Base-by-base conservation (phyloP, 2,329 filamentous ascomycete genomes). In the Macrophomina tecta region DNA sequence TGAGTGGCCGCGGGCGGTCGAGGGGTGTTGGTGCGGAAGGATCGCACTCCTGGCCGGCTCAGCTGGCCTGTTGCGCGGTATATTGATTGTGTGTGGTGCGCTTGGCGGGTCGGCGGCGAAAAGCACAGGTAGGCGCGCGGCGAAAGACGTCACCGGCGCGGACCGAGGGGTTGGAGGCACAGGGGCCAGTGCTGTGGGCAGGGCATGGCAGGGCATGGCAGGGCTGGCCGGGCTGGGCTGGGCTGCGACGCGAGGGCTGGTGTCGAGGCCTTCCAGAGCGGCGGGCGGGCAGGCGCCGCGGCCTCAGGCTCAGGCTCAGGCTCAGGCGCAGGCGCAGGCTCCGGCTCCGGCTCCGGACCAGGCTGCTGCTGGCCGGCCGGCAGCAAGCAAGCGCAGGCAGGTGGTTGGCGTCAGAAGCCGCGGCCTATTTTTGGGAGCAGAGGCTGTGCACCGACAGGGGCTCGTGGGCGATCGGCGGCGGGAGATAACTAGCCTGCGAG, bases 21-120 rank as follows among this genome's bases (percentile, higher is more conserved):
- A 23, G 23, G 56, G 18, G 56, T 62, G 58, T 62, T 62, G 58
- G 58, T 16, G 58, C 58, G 58, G 58, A 62, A 62, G 58, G 58
- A 62, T 62, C 45, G 58, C 45, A 48, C 30, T 14, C 45, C 58
- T 45, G 45, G 58, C n/a, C 42, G 30, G 42, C 28, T 34, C 42
- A 48, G 40, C 38, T 45, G 55, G 23, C n/a, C 28, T 53, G 34
- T 8, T 11, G 32, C 7, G 49, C 55, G 56, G 42, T 45, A 45
- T 45, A 23, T 23, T 23, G 23, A 23, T 23, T 23, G 23, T 23
- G 2, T 46, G 55, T 34, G 23, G 55, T 23, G 40, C 11, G 38
- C 9, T 32, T 34, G 56, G 36, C 53, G 6, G n/a, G 7, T 30
- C 8, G 48, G 23, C 18, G 48, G 48, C 48, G 48, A 51, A 51